Evolutionary conservation across 768 basidiomycete genomes (phyloP), one percentile per base, ranked within the genome.

Genomic region (Termitomyces sp.): DNA sequence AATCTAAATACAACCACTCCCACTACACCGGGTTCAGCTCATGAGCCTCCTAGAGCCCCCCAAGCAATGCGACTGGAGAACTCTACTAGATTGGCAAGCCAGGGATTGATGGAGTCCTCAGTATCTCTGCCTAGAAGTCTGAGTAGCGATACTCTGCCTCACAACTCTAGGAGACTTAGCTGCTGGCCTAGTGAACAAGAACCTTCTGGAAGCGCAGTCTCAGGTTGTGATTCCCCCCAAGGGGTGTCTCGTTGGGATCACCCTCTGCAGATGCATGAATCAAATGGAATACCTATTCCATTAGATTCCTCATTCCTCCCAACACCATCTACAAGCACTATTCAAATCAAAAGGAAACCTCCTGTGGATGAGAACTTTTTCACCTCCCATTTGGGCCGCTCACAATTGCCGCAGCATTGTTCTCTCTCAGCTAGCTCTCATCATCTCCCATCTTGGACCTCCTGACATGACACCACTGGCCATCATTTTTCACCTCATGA

Each of bases 31-130:
- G 27, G 33, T 34, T 56, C 62, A 30, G 39, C 34, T 10, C 26
- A 4, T n/a, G 61, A 64, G 20, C 27, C 52, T 26, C 66, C 65
- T n/a, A 64, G 40, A 33, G 64, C 60, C 2, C 65, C 67, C 16
- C 59, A 59, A 45, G 62, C 67, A 9, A 66, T 68, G 65, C 58
- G 61, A 32, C 34, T 54, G 27, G 26, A 24, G 43, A 37, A 42
- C 24, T 30, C 20, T 24, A 10, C 27, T 30, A 13, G 12, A 27
- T 18, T 30, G 16, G 8, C 51, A 14, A 58, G 36, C 24, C 26
- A 52, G 24, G 32, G 24, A 52, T 30, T 34, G 16, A 37, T 52
- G 26, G 50, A 43, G 0, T 47, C 57, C 6, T 36, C 55, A 12
- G 18, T 14, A 10, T 37, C 42, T 44, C 26, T 27, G 20, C 36